These are phyloP conservation scores for Emericellopsis atlantica DNA, from an alignment of 2,329 filamentous ascomycete species.

Conservation along the genomic window DNA sequence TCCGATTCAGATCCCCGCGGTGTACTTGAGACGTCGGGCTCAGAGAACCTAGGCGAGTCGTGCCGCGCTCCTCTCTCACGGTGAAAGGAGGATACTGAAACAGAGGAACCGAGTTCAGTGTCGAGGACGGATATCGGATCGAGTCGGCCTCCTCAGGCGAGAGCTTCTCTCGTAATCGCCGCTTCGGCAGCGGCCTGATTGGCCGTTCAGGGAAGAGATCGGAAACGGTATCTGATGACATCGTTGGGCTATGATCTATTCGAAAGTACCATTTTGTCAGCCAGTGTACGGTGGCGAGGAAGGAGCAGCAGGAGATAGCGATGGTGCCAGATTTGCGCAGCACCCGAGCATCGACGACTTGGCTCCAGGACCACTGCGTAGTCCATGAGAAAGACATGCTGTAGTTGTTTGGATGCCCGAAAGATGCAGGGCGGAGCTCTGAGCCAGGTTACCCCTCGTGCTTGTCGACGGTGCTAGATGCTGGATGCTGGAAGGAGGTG, in stretches of 20 bases:
- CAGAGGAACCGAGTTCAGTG: constrained; percentile 57
- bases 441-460: too few species aligned
- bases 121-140: constrained; percentile 70
- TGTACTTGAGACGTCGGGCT: constrained; percentile 10
- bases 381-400: too few species aligned
- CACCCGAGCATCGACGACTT: too few species aligned
- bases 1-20: constrained; percentile 10
- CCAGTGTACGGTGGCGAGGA: constrained; percentile 6
- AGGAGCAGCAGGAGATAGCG: too few species aligned
- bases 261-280: constrained; percentile 12
- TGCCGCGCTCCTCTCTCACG: constrained; percentile 30
- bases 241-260: constrained; percentile 34
- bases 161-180: constrained; percentile 74
- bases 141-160: constrained; percentile 73
- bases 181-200: constrained; percentile 84
- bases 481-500: too few species aligned
- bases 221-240: constrained; percentile 66
- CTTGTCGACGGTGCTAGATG: too few species aligned
- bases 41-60: constrained; percentile 7
- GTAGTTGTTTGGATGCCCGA: too few species aligned
- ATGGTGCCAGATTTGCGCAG: too few species aligned
- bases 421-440: too few species aligned
- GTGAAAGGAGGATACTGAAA: constrained; percentile 51
- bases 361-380: too few species aligned
- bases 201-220: constrained; percentile 78